Evolutionary conservation across 768 basidiomycete genomes (phyloP).

Genomic region (Mycena crocata): DNA sequence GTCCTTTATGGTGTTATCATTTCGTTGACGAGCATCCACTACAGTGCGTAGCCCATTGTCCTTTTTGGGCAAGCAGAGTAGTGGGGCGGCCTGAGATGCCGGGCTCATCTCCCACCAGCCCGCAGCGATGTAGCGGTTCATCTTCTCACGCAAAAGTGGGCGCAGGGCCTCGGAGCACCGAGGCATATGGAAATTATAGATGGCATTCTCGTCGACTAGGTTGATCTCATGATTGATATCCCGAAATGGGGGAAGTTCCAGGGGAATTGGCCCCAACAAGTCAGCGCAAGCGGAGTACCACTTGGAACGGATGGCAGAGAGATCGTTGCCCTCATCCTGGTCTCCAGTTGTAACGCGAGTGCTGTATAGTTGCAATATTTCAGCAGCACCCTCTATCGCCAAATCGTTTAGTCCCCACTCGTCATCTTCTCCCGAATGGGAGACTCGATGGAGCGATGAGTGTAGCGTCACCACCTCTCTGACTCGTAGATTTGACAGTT

Average conservation of each 20-base stretch:
- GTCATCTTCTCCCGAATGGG: neutral
- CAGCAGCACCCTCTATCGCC: neutral
- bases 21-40: conserved; percentile 48
- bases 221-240: conserved; percentile 48
- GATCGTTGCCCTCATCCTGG: neutral
- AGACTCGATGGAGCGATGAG: neutral
- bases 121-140: neutral
- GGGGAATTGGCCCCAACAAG: conserved; percentile 31
- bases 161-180: conserved; percentile 42
- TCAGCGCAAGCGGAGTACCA: conserved; percentile 30
- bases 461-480: neutral
- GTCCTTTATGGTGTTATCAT: conserved; percentile 55
- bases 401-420: neutral
- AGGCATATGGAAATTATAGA: conserved; percentile 37
- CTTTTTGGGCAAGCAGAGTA: conserved; percentile 42
- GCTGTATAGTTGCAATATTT: neutral
- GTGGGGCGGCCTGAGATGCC: conserved; percentile 34
- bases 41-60: conserved; percentile 45
- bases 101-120: conserved; percentile 28
- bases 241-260: conserved; percentile 40
- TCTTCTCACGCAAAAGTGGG: conserved; percentile 17
- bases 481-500: neutral
- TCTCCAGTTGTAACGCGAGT: neutral
- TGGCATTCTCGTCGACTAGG: conserved; percentile 39
- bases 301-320: neutral